Conservation (phyloP, 108 stramenopile genomes). For the Ochromonas danica region DNA sequence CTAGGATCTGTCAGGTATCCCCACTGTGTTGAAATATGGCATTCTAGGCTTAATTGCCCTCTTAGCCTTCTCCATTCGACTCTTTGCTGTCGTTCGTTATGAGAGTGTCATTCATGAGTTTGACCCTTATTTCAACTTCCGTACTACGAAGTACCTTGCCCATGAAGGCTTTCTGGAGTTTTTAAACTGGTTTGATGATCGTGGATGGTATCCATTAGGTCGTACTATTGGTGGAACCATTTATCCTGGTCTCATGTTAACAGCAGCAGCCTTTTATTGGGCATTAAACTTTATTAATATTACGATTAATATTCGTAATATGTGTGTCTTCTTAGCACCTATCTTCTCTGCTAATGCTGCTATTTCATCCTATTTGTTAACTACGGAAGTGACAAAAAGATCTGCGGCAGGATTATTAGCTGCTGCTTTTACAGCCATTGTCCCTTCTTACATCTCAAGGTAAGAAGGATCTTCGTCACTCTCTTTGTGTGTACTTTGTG, state of each 20-base stretch:
- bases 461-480: no score
- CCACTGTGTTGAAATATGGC: constrained; percentile 49
- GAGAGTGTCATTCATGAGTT: constrained; percentile 98
- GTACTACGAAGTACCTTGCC: constrained; percentile 81
- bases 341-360: constrained; percentile 55
- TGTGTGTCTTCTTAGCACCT: constrained; percentile 57
- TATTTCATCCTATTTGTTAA: constrained; percentile 53
- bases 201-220: constrained; percentile 93
- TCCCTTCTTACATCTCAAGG: constrained; percentile 79
- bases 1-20: constrained; percentile 47
- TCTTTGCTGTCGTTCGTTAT: constrained; percentile 62
- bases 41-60: constrained; percentile 54
- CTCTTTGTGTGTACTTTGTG: not conserved
- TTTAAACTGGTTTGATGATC: constrained; percentile 81
- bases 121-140: constrained; percentile 68
- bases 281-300: constrained; percentile 50
- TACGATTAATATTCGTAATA: constrained; percentile 58
- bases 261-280: constrained; percentile 75
- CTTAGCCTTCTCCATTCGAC: constrained; percentile 57
- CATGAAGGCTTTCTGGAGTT: constrained; percentile 63
- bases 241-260: constrained; percentile 96
- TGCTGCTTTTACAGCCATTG: constrained; percentile 82
- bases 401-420: constrained; percentile 66
- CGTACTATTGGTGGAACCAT: constrained; percentile 95
- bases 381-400: constrained; percentile 46